Evolutionary conservation across 2,329 filamentous ascomycete species (phyloP), one percentile per base, ranked within the genome.

Genomic region (Tolypocladium inflatum): DNA sequence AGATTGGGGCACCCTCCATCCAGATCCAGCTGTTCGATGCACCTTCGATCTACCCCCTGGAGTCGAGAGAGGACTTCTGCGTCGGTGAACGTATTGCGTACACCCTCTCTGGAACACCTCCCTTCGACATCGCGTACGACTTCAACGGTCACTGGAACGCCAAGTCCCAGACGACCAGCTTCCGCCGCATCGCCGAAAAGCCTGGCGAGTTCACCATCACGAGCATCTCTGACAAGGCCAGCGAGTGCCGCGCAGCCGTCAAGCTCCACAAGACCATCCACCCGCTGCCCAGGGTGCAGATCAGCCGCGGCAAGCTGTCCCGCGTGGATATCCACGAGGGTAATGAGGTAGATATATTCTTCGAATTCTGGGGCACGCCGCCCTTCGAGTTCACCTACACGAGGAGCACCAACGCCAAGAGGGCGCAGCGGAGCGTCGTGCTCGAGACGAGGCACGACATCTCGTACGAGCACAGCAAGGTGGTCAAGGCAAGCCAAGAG

Each of bases 381-480:
- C 94, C 94, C 1, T 99, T 99, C 68, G 94, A 97, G 74, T 99
- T 97, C 70, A 97, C 93, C 58, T 97, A 96, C 72, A 97, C 91
- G 23, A 83, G 94, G 61, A 94, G 88, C 73, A 90, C 90, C 51
- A 96, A 96, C 70, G 86, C 86, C 57, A 88, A 82, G 59, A 91
- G 87, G 75, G 88, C 88, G 1, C 89, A 91, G 71, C 89, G 86
- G 68, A 85, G 87, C 42, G 81, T 86, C 66, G 83, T 99, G 39
- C 80, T 99, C 21, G 95, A 99, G 76, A 97, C 95, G 63, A 85
- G 90, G 65, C 91, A 94, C 64, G 92, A 97, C 65, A 80, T 89
- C 21, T 93, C 89, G 54, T 84, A 92, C 62, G 90, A 95, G 67
- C 83, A 90, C 71, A 86, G 78, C 67, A 92, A 96, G 80, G 84